phyloP scores from a whole-genome alignment of 495 filamentous ascomycete species.

The Lasiosphaeris hirsuta region DNA sequence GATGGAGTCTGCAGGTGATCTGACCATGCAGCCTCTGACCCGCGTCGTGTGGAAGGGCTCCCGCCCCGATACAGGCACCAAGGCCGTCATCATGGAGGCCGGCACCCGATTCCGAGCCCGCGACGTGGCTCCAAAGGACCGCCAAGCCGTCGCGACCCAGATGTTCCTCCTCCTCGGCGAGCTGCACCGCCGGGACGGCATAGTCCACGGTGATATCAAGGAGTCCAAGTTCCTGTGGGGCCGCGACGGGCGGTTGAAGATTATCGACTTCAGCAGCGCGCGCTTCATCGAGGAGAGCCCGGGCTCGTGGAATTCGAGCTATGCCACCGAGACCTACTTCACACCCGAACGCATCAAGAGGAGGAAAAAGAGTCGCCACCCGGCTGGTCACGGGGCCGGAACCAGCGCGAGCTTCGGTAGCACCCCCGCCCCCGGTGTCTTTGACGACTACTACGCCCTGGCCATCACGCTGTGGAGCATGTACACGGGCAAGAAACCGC shows the following conservation, averaged over 20 bases:
- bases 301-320: slow-evolving; percentile 5
- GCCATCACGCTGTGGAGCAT: slow-evolving; percentile 19
- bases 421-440: slow-evolving; percentile 14
- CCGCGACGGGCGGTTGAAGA: slow-evolving; percentile 38
- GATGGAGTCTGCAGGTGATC: slow-evolving; percentile 17
- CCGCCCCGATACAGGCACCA: slow-evolving; percentile 1
- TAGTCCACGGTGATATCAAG: slow-evolving; percentile 90
- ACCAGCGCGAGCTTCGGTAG: neutral
- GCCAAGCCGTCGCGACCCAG: slow-evolving; percentile 3
- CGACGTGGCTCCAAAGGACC: slow-evolving; percentile 2
- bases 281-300: slow-evolving; percentile 10
- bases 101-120: slow-evolving; percentile 6
- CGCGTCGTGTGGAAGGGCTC: slow-evolving; percentile 15
- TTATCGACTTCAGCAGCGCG: slow-evolving; percentile 13
- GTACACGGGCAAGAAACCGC: slow-evolving; percentile 12
- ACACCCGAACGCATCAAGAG: slow-evolving; percentile 10
- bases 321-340: slow-evolving; percentile 11
- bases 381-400: neutral
- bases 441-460: slow-evolving; percentile 22
- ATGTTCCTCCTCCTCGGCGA: slow-evolving; percentile 17
- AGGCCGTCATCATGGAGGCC: slow-evolving; percentile 17
- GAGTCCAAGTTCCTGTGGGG: slow-evolving; percentile 93
- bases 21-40: slow-evolving; percentile 12
- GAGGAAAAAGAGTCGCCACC: neutral
- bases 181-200: slow-evolving; percentile 63